These are phyloP conservation scores for Liriodendron chinense DNA, from an alignment of 164 flowering plant genomes.

Conservation along the genomic window DNA sequence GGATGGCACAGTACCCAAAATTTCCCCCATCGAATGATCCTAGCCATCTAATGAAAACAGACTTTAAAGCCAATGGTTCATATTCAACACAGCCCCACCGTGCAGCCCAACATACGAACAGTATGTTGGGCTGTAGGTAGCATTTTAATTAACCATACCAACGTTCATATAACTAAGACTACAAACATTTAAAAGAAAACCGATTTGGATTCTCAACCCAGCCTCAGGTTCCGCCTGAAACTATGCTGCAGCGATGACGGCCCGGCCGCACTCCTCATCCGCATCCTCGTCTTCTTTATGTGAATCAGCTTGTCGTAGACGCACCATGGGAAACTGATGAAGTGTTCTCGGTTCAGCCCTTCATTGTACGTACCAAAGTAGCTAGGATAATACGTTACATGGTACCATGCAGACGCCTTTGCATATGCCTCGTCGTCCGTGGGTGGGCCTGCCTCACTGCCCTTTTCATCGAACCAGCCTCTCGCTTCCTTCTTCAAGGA, in stretches of 20 bases:
- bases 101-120: too few species aligned
- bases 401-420: conserved; percentile 90
- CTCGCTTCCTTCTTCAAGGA: conserved; percentile 73
- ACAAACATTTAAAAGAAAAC: not conserved
- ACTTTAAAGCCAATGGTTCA: too few species aligned
- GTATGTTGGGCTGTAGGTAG: too few species aligned
- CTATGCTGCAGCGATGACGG: not conserved
- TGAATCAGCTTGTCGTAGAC: conserved; percentile 62
- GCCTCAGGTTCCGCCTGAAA: conserved; percentile 1
- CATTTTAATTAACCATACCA: too few species aligned
- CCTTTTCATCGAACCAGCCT: conserved; percentile 51
- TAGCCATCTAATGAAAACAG: too few species aligned
- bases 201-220: not conserved
- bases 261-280: not conserved
- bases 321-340: conserved; percentile 89
- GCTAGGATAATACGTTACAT: conserved; percentile 73
- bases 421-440: conserved; percentile 37
- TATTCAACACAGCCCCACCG: too few species aligned
- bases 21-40: too few species aligned
- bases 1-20: too few species aligned
- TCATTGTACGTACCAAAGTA: conserved; percentile 61
- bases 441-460: not conserved
- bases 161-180: too few species aligned
- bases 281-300: conserved; percentile 40
- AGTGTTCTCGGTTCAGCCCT: conserved; percentile 57